Conservation (phyloP, 2,329 filamentous ascomycete species). For the Orbilia blumenaviensis region DNA sequence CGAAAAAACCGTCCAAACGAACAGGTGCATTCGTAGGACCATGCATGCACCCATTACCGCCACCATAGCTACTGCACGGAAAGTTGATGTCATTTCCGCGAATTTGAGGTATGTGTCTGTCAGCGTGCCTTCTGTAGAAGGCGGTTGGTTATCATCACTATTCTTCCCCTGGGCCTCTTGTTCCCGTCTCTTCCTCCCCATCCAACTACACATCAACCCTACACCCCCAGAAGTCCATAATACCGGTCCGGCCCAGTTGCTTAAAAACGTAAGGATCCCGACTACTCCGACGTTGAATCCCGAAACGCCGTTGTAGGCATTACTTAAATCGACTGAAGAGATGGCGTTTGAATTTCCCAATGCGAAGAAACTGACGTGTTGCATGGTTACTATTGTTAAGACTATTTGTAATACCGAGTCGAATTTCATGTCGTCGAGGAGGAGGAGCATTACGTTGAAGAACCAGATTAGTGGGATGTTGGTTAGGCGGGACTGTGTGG, state of each 20-base stretch:
- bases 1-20: conserved; percentile 98
- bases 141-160: background rate
- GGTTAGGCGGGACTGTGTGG: conserved; percentile 84
- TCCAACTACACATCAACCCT: conserved; percentile 64
- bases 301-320: conserved; percentile 89
- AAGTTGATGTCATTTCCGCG: conserved; percentile 71
- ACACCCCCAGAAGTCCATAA: conserved; percentile 80
- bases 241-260: conserved; percentile 90
- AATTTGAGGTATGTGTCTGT: conserved; percentile 41
- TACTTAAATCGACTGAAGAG: conserved; percentile 92
- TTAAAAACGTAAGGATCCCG: conserved; percentile 81
- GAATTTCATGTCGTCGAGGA: conserved; percentile 62
- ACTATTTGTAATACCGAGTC: conserved; percentile 63
- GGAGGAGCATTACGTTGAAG: conserved; percentile 71
- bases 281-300: conserved; percentile 83
- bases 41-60: conserved; percentile 91
- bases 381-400: conserved; percentile 76
- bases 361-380: conserved; percentile 86
- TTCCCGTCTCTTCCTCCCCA: conserved; percentile 45
- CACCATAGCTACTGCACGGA: conserved; percentile 71
- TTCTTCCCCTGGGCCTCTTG: background rate
- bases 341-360: conserved; percentile 93
- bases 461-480: conserved; percentile 87
- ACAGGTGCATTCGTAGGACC: conserved; percentile 83
- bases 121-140: background rate